phyloP scores from a whole-genome alignment of 1,284 basidiomycete genomes.

The Fomes fomentarius region DNA sequence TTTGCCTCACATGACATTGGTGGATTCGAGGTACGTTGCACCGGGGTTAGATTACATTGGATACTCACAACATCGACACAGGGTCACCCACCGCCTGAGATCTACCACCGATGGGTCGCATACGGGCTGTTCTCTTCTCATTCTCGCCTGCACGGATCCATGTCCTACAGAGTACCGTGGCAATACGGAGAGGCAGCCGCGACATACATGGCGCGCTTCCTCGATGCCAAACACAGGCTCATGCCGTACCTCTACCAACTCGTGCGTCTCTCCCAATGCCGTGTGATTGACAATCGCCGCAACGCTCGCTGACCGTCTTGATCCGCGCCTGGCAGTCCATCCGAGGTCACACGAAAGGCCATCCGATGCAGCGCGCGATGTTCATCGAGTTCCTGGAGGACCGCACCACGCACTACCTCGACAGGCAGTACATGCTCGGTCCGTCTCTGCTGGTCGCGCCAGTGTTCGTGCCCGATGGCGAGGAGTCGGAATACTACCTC shows the following conservation, averaged over 20 bases:
- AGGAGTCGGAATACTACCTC: constrained; percentile 69
- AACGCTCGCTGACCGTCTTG: background rate
- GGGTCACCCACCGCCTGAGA: constrained; percentile 69
- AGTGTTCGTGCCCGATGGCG: constrained; percentile 61
- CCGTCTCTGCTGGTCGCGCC: constrained; percentile 75
- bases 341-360: constrained; percentile 56
- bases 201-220: constrained; percentile 63
- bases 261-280: constrained; percentile 40
- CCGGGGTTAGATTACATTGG: no score
- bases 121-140: constrained; percentile 73
- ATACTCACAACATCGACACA: no score
- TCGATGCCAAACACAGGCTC: constrained; percentile 69
- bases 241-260: constrained; percentile 77
- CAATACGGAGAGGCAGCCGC: constrained; percentile 74
- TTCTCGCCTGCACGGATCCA: constrained; percentile 72
- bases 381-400: constrained; percentile 75
- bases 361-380: constrained; percentile 74
- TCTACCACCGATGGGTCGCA: constrained; percentile 79
- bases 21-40: constrained; percentile 59
- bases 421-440: constrained; percentile 74
- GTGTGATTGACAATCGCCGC: no score
- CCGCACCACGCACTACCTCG: constrained; percentile 64
- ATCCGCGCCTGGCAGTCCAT: constrained; percentile 49
- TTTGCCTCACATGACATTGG: constrained; percentile 79
- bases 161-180: constrained; percentile 78